Evolutionary conservation across 108 stramenopile genomes (phyloP), one percentile per base, ranked within the genome.

Genomic region (Seminavis robusta): DNA sequence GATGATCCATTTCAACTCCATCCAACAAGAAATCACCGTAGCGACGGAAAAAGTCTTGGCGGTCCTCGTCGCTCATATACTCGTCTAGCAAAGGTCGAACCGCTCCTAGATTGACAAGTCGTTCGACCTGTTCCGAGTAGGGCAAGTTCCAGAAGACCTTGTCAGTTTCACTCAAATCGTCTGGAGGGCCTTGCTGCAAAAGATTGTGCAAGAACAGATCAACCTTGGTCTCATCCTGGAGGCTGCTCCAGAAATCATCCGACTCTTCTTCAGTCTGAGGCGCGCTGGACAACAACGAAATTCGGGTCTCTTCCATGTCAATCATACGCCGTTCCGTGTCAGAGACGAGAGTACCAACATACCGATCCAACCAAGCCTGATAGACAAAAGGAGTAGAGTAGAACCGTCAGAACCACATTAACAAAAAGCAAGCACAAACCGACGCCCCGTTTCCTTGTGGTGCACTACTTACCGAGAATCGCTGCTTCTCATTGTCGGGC

Each of bases 61-160:
- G 74, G 9, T 86, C 84, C n/a, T 59, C 55, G 23, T 74, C 80
- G 15, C 47, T 48, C 2, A 67, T 54, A 63, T 86, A 88, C 45
- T 92, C 84, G 42, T 92, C 86, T 3, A 79, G 67, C 25, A 92
- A 54, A 10, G 86, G 83, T 41, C 90, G 84, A 36, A 92, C 72
- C 0, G 86, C 67, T 42, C 86, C 84, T 65, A 92, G 65, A 42
- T 74, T 56, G n/a, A 83, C 68, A 9, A 92, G 51, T 36, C 77
- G 74, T 38, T 73, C 73, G 21, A 92, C 39, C 57, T 92, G 86
- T 10, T 58, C 52, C 17, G 65, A 43, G 38, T 78, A 80, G 10
- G 79, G 74, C 36, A 88, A 59, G 10, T 71, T 31, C 52, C 78
- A 75, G 41, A 88, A 81, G n/a, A 71, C 51, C 31, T 77, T 56